phyloP scores from a whole-genome alignment of 129 eudicot genomes.

The Artemisia annua region DNA sequence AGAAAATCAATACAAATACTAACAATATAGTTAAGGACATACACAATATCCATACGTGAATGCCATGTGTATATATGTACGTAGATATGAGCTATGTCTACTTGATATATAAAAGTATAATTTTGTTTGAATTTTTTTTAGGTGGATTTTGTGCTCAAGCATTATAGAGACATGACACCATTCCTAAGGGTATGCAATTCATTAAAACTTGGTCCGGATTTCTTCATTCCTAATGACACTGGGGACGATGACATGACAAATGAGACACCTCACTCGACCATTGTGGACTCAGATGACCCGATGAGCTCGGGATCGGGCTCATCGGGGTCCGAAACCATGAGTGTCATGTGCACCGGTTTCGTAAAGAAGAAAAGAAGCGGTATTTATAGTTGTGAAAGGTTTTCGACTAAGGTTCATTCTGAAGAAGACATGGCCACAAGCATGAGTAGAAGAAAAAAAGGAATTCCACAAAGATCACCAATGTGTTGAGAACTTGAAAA shows the following conservation, averaged over 20 bases:
- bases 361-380: conserved; percentile 90
- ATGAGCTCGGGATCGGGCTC: conserved; percentile 72
- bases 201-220: conserved; percentile 87
- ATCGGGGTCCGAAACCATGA: conserved; percentile 82
- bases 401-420: conserved; percentile 41
- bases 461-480: conserved; percentile 96
- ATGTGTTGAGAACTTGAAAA: conserved; percentile 53
- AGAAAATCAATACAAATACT: too few species aligned
- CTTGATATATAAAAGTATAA: not conserved
- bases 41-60: not conserved
- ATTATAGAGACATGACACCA: conserved; percentile 76
- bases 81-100: not conserved
- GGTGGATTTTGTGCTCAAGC: conserved; percentile 88
- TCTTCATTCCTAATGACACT: conserved; percentile 82
- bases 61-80: not conserved
- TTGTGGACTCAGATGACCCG: conserved; percentile 71
- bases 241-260: conserved; percentile 65
- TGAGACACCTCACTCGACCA: conserved; percentile 70
- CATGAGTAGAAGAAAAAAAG: conserved; percentile 93
- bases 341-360: conserved; percentile 61
- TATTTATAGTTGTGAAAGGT: conserved; percentile 64
- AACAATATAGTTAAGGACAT: too few species aligned
- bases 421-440: conserved; percentile 86
- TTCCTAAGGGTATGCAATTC: conserved; percentile 72
- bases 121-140: conserved; percentile 22